These are phyloP conservation scores for Lupinus albus DNA, from an alignment of 306 rosid species.

Conservation along the genomic window DNA sequence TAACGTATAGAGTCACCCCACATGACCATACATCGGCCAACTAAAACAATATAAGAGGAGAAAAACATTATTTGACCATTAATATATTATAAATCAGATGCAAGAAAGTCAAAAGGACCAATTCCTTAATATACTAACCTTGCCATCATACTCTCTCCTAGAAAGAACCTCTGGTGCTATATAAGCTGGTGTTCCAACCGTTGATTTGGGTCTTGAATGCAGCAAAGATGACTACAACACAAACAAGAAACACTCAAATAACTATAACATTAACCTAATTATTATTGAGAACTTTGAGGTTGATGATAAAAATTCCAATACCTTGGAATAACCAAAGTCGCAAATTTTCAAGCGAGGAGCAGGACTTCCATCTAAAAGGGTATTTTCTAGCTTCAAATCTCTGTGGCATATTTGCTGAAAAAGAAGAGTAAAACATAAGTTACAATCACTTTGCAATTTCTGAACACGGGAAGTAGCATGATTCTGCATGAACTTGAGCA, in stretches of 20 bases:
- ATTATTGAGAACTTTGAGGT: constrained; percentile 17
- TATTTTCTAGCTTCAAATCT: constrained; percentile 67
- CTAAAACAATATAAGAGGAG: constrained; percentile 29
- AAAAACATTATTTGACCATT: constrained; percentile 10
- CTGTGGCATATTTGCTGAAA: constrained; percentile 71
- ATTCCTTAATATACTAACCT: constrained; percentile 44
- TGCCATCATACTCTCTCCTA: constrained; percentile 65
- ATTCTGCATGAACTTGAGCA: neutral
- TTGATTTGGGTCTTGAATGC: constrained; percentile 70
- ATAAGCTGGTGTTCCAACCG: constrained; percentile 73
- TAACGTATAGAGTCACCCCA: constrained; percentile 81
- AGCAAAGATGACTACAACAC: constrained; percentile 58
- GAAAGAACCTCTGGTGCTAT: constrained; percentile 78
- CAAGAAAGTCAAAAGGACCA: constrained; percentile 8
- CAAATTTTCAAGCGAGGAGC: constrained; percentile 74
- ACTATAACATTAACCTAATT: neutral
- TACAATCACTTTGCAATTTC: neutral
- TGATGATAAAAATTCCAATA: constrained; percentile 29
- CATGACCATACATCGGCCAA: constrained; percentile 86
- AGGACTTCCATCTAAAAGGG: constrained; percentile 71
- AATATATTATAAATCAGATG: constrained; percentile 11
- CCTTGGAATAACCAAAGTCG: constrained; percentile 76
- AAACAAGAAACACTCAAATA: constrained; percentile 20
- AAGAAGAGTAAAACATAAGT: constrained; percentile 17
- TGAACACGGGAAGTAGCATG: neutral